Evolutionary conservation across 1,139 yeast species (phyloP), one percentile per base, ranked within the genome.

Genomic region (Pichia sp.): DNA sequence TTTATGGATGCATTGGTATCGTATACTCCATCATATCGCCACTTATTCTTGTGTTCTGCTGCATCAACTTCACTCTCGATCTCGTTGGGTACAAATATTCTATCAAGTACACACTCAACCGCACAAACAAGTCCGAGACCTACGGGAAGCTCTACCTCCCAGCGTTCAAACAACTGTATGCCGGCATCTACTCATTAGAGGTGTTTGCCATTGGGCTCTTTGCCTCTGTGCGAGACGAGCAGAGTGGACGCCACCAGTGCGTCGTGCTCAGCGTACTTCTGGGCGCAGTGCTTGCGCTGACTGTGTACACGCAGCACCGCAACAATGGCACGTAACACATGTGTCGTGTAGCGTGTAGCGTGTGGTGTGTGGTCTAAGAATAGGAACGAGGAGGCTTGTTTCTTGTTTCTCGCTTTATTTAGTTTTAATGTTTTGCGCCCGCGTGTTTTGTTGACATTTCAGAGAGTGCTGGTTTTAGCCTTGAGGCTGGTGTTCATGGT

Each of bases 21-120:
- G 76, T 84, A 0, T 86, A 84, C 50, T 72, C 86, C 5, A 72
- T 85, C 4, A 73, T 87, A 5, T 77, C 94, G 0, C 96, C 96
- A 1, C 48, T 84, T 38, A 81, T 86, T 4, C 63, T 84, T 5
- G 54, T 83, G 0, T 75, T 82, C 45, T 67, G 84, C 27, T 60
- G 74, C 3, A 55, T 81, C 39, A 68, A 85, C 3, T 72, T 84
- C 37, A 49, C 62, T 1, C 56, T 83, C 46, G 71, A 77, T 10
- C 64, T 75, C 42, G 22, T 52, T 6, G 79, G 87, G n/a, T 82
- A 74, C 63, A 83, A 82, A 55, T 82, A 82, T 60, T 66, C 77
- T 22, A 62, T 82, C 56, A 69, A 69, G 50, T 72, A 68, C 52
- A 72, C 77, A 39, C 68, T 69, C 49, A 64, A 65, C 46, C 64